Evolutionary conservation across 768 basidiomycete species (phyloP).

Genomic region (Mycena chlorophos): DNA sequence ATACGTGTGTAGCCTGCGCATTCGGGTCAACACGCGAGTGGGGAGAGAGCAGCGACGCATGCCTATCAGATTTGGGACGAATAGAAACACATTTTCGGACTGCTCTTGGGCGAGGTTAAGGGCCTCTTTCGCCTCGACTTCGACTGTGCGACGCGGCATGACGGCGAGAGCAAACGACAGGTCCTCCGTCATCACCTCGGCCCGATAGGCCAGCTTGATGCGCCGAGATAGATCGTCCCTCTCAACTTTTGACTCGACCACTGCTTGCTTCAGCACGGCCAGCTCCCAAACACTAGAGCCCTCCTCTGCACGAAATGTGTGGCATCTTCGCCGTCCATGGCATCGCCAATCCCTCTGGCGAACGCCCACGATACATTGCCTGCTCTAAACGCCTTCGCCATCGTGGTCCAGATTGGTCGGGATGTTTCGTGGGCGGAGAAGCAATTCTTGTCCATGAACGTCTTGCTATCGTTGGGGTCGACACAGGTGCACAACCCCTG

Average conservation of each 20-base stretch:
- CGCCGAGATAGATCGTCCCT: neutral
- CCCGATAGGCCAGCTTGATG: no score
- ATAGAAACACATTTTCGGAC: conserved; percentile 96
- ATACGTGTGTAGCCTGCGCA: conserved; percentile 83
- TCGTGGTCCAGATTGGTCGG: conserved; percentile 98
- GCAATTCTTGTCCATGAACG: conserved; percentile 91
- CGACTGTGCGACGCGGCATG: conserved; percentile 45
- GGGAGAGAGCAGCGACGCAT: conserved; percentile 28
- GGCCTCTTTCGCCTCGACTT: conserved; percentile 80
- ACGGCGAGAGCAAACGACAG: conserved; percentile 7
- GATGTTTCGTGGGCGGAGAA: conserved; percentile 83
- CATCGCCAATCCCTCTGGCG: conserved; percentile 65
- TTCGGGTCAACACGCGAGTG: conserved; percentile 16
- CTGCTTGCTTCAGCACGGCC: neutral
- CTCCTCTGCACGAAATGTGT: conserved; percentile 77
- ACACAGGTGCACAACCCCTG: conserved; percentile 95
- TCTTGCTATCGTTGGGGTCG: conserved; percentile 96
- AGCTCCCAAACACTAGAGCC: no score
- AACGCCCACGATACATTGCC: conserved; percentile 75
- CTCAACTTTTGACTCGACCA: conserved; percentile 12
- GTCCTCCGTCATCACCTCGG: no score
- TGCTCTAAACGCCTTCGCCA: conserved; percentile 89
- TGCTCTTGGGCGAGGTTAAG: conserved; percentile 87
- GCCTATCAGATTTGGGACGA: conserved; percentile 97
- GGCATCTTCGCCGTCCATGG: conserved; percentile 89